These are phyloP conservation scores for Bretschneidera sinensis DNA, from an alignment of 345 rosid species.

Conservation along the genomic window DNA sequence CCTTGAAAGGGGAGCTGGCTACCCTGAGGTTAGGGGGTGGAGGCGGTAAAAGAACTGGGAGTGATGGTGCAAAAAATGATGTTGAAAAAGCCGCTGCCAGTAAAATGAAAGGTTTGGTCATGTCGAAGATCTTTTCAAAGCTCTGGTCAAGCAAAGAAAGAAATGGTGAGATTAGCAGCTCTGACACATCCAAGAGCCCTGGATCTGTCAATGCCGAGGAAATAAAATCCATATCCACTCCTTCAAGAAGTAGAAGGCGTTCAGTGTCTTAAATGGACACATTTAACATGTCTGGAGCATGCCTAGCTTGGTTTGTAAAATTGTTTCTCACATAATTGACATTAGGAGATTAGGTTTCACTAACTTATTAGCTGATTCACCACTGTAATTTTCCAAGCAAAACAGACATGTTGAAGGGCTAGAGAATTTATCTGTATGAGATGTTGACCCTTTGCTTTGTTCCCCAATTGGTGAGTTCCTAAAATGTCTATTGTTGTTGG, in stretches of 20 bases:
- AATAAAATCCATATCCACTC: slow-evolving; percentile 69
- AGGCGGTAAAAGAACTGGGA: slow-evolving; percentile 22
- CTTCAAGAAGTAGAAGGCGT: slow-evolving; percentile 66
- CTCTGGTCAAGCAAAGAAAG: slow-evolving; percentile 61
- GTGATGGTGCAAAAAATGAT: slow-evolving; percentile 25
- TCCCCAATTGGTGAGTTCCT: slow-evolving; percentile 12
- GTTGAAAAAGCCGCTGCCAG: slow-evolving; percentile 31
- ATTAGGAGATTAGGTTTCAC: slow-evolving; percentile 25
- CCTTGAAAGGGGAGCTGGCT: slow-evolving; percentile 66
- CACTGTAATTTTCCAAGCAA: slow-evolving; percentile 13
- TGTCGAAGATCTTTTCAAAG: slow-evolving; percentile 54
- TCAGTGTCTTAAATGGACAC: slow-evolving; percentile 33
- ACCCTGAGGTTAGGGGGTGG: slow-evolving; percentile 29
- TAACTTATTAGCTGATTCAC: slow-evolving; percentile 18
- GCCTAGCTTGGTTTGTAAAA: slow-evolving; percentile 26
- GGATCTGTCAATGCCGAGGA: slow-evolving; percentile 61
- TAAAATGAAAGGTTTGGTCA: slow-evolving; percentile 52
- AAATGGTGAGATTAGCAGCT: slow-evolving; percentile 57
- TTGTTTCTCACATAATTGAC: slow-evolving; percentile 18
- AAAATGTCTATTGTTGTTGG: slow-evolving; percentile 7
- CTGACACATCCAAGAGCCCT: slow-evolving; percentile 66
- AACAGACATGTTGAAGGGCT: slow-evolving; percentile 11
- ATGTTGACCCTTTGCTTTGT: slow-evolving; percentile 13
- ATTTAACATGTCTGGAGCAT: background rate
- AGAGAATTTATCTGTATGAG: slow-evolving; percentile 15